These are phyloP conservation scores for Alloteropsis semialata DNA, from an alignment of 176 grass and related monocot species.

Conservation along the genomic window DNA sequence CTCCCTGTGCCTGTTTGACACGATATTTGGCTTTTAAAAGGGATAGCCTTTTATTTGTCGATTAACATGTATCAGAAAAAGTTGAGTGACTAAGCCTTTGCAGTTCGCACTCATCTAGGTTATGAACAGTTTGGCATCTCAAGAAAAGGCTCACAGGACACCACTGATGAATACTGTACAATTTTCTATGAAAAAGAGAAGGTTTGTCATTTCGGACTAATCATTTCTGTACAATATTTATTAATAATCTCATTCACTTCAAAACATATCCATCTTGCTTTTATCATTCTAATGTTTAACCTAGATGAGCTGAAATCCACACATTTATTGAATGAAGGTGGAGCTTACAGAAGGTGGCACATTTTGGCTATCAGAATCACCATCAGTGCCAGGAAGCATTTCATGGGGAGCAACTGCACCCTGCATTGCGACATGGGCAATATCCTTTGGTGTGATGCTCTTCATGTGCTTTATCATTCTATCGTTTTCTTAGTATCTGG, in stretches of 20 bases:
- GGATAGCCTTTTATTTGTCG: background rate
- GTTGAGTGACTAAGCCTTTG: conserved; percentile 7
- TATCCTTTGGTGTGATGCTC: conserved; percentile 62
- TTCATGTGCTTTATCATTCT: background rate
- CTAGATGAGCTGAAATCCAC: conserved; percentile 28
- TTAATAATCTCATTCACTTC: background rate
- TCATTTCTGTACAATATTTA: background rate
- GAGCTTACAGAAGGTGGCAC: conserved; percentile 98
- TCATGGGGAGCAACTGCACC: conserved; percentile 89
- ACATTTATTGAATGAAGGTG: conserved; percentile 79
- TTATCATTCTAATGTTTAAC: background rate
- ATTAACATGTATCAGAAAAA: conserved; percentile 1
- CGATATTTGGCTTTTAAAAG: background rate
- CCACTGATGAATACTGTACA: conserved; percentile 86
- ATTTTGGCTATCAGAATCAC: conserved; percentile 97
- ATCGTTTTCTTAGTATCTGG: background rate
- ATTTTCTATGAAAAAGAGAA: conserved; percentile 99
- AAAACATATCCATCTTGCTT: conserved; percentile 1
- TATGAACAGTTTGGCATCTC: conserved; percentile 99
- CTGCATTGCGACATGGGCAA: conserved; percentile 95
- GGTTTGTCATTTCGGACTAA: conserved; percentile 38
- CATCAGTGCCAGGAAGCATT: conserved; percentile 90
- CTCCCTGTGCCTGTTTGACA: background rate
- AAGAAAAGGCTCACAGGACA: conserved; percentile 96
- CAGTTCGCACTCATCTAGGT: conserved; percentile 41